Conservation (phyloP, 805 yeast species). For the Metschnikowia corniflorae region DNA sequence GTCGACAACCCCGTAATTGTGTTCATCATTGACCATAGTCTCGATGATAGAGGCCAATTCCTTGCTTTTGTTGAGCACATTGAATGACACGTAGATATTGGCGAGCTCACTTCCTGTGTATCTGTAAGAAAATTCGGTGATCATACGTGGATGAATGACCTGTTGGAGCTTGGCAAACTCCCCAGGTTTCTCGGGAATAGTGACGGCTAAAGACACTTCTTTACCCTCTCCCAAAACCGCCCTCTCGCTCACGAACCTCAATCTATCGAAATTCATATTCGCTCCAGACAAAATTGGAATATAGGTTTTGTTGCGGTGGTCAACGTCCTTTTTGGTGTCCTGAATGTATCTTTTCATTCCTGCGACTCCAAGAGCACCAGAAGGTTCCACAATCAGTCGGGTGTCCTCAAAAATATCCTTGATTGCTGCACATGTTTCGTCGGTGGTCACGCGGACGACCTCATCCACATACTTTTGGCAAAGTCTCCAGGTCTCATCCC, state of each 20-base stretch:
- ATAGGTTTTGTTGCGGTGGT: constrained; percentile 66
- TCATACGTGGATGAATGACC: constrained; percentile 79
- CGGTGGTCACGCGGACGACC: constrained; percentile 78
- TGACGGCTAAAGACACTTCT: constrained; percentile 86
- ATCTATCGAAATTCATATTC: constrained; percentile 94
- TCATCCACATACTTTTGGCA: constrained; percentile 83
- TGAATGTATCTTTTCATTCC: constrained; percentile 83
- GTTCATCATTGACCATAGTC: constrained; percentile 58
- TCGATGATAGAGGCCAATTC: constrained; percentile 67
- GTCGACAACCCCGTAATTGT: constrained; percentile 64
- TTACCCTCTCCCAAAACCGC: constrained; percentile 98
- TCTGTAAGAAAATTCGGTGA: constrained; percentile 94
- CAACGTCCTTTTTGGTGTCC: constrained; percentile 57
- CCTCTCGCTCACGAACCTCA: constrained; percentile 94
- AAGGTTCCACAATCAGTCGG: constrained; percentile 89
- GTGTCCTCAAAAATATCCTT: constrained; percentile 97
- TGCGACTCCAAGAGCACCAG: constrained; percentile 96
- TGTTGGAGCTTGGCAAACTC: constrained; percentile 76
- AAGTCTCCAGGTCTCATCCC: constrained; percentile 87
- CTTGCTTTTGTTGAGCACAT: constrained; percentile 68
- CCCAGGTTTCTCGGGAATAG: constrained; percentile 92
- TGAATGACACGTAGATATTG: constrained; percentile 82
- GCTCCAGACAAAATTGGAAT: constrained; percentile 93
- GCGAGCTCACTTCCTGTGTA: constrained; percentile 56
- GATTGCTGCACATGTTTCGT: constrained; percentile 93